These are phyloP conservation scores for Fraxinus xanthoxyloides DNA, from an alignment of 305 asterid genomes.

Conservation along the genomic window DNA sequence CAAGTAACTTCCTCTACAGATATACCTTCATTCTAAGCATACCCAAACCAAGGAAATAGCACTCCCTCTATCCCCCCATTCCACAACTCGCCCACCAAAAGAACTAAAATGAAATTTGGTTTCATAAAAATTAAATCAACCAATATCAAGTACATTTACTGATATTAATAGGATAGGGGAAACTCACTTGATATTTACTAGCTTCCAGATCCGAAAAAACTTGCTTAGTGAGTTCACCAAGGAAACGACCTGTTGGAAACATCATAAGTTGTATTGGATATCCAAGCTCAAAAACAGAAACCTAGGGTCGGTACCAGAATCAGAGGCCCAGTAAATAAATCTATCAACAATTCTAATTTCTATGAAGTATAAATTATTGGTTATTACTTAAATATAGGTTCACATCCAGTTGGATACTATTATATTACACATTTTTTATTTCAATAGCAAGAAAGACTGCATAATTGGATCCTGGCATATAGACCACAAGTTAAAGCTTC, in stretches of 20 bases:
- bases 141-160: constrained; percentile 14
- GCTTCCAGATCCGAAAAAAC: constrained; percentile 83
- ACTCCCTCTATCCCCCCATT: constrained; percentile 1
- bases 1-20: constrained; percentile 1
- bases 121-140: constrained; percentile 10
- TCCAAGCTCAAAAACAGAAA: constrained; percentile 10
- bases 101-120: neutral
- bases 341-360: constrained; percentile 10
- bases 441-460: neutral
- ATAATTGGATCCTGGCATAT: neutral
- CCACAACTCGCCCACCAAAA: constrained; percentile 3
- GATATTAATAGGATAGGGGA: constrained; percentile 22
- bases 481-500: neutral
- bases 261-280: constrained; percentile 12
- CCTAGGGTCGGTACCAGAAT: constrained; percentile 5
- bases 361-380: neutral
- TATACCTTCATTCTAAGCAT: neutral
- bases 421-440: neutral
- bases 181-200: constrained; percentile 94
- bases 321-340: constrained; percentile 2
- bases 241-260: constrained; percentile 82
- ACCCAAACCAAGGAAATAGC: neutral
- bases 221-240: constrained; percentile 96
- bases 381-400: neutral
- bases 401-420: neutral